A percentile compares a stretch with the other conserved stretches of the same genome.
Evolutionary conservation across 306 rosid species (phyloP).

Genomic region (Cucurbita moschata): DNA sequence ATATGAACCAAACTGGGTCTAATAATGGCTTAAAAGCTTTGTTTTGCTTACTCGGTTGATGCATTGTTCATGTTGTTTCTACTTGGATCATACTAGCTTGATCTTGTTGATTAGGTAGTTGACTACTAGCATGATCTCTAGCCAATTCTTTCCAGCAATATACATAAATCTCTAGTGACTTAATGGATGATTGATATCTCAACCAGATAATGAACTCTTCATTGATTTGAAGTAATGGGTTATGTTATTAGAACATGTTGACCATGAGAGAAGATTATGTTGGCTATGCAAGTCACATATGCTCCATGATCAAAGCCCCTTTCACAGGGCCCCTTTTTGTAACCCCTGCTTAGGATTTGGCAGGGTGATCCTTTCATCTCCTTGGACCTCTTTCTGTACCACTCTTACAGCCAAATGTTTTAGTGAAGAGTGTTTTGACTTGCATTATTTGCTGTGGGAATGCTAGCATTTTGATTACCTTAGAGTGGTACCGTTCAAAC

Average conservation of each 20-base stretch:
- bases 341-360: neutral
- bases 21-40: neutral
- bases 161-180: neutral
- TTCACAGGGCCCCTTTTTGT: neutral
- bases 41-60: neutral
- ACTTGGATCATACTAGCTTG: neutral
- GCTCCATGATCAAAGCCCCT: neutral
- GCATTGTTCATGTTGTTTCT: neutral
- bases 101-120: neutral
- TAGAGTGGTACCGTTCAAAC: neutral
- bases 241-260: neutral
- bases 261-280: neutral
- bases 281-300: neutral
- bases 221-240: neutral
- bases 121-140: neutral
- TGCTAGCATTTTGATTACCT: neutral
- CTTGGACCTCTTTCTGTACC: neutral
- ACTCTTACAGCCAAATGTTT: neutral
- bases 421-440: neutral
- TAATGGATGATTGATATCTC: neutral
- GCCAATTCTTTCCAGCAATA: neutral
- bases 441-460: neutral
- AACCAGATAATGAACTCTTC: neutral
- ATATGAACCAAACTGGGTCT: neutral
- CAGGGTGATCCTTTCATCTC: neutral